Conservation (phyloP, 2,329 filamentous ascomycete species). For the Phialocephala subalpina region DNA sequence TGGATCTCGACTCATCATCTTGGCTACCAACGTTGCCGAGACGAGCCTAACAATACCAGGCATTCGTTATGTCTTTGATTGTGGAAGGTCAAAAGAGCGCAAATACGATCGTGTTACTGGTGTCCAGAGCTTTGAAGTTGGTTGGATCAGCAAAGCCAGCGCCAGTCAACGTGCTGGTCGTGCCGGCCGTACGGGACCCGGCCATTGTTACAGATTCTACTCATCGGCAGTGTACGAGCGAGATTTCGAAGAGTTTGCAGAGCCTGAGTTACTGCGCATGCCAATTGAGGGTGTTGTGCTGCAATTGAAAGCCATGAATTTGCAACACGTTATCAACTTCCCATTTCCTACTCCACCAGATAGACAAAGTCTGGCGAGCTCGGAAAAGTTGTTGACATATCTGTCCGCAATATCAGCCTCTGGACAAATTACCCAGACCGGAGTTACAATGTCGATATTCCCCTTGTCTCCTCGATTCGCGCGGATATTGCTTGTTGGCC, state of each 20-base stretch:
- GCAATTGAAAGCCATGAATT: conserved; percentile 93
- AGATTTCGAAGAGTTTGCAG: conserved; percentile 85
- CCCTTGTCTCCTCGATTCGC: conserved; percentile 90
- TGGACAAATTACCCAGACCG: conserved; percentile 82
- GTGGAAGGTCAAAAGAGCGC: conserved; percentile 90
- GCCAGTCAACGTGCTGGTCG: conserved; percentile 91
- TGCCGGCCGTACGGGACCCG: conserved; percentile 93
- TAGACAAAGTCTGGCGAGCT: conserved; percentile 76
- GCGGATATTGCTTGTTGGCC: conserved; percentile 88
- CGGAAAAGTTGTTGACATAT: conserved; percentile 87
- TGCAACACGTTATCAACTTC: conserved; percentile 90
- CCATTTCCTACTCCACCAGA: conserved; percentile 94
- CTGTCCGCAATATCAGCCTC: conserved; percentile 78
- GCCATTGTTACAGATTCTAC: conserved; percentile 94
- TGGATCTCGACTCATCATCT: conserved; percentile 82
- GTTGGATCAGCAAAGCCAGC: conserved; percentile 97
- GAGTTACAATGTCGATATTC: conserved; percentile 85
- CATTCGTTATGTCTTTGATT: conserved; percentile 95
- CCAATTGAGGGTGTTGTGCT: conserved; percentile 93
- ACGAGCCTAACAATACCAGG: conserved; percentile 97
- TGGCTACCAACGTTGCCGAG: conserved; percentile 97
- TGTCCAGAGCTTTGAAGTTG: conserved; percentile 93
- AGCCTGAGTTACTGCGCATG: conserved; percentile 89
- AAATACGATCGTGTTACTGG: conserved; percentile 88
- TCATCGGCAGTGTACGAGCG: conserved; percentile 93